A percentile compares a stretch with the other conserved stretches of the same genome.
phyloP scores from a whole-genome alignment of 1,284 basidiomycete genomes.

The Lentinus polychrous region DNA sequence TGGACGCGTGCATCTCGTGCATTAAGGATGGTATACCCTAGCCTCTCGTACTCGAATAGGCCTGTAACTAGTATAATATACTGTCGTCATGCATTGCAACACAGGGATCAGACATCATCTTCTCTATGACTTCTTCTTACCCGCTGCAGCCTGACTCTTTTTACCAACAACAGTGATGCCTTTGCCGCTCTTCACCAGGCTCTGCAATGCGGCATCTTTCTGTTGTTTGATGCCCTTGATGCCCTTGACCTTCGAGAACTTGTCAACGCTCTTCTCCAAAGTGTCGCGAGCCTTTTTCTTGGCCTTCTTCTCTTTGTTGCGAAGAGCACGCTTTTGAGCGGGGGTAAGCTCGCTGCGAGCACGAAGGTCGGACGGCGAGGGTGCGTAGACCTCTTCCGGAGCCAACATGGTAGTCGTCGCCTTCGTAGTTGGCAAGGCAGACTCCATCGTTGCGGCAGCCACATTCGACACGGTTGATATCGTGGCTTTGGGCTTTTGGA shows the following conservation, averaged over 20 bases:
- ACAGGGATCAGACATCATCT: not conserved
- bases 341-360: conserved; percentile 82
- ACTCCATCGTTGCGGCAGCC: conserved; percentile 83
- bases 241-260: conserved; percentile 47
- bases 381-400: conserved; percentile 86
- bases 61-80: too few species aligned
- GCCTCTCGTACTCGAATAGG: too few species aligned
- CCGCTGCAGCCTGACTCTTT: conserved; percentile 32
- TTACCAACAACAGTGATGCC: conserved; percentile 88
- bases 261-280: conserved; percentile 64
- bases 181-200: conserved; percentile 77
- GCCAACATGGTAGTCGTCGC: conserved; percentile 80
- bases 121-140: conserved; percentile 15
- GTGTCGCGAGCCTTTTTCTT: conserved; percentile 67
- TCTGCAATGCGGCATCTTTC: conserved; percentile 76
- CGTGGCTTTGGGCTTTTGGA: conserved; percentile 73
- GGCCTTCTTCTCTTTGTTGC: conserved; percentile 69
- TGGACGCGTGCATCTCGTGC: too few species aligned
- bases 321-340: conserved; percentile 70
- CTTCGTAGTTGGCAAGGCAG: conserved; percentile 80
- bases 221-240: conserved; percentile 59
- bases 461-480: conserved; percentile 87
- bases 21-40: too few species aligned
- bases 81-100: too few species aligned
- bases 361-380: conserved; percentile 47